These are phyloP conservation scores for Penicillium simplicissimum DNA, from an alignment of 495 filamentous ascomycete species.

Conservation along the genomic window DNA sequence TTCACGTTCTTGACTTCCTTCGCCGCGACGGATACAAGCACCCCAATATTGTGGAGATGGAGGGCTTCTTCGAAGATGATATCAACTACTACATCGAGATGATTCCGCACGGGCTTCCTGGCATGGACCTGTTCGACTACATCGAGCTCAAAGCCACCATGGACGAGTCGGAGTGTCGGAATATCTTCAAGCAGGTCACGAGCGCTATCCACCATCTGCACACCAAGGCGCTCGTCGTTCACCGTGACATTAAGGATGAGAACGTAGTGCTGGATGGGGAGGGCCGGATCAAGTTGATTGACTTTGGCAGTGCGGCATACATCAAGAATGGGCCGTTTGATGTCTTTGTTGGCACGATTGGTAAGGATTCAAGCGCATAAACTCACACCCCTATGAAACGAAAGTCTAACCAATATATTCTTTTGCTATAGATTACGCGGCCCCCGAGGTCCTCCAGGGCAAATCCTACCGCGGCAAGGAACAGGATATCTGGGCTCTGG, in stretches of 20 bases:
- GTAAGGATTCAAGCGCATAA: slow-evolving; percentile 52
- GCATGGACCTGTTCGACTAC: slow-evolving; percentile 99
- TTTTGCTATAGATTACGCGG: slow-evolving; percentile 77
- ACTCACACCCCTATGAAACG: neutral
- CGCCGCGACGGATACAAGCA: slow-evolving; percentile 83
- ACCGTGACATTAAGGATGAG: slow-evolving; percentile 98
- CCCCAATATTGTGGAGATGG: slow-evolving; percentile 98
- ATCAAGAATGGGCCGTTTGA: slow-evolving; percentile 98
- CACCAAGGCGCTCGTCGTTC: slow-evolving; percentile 87
- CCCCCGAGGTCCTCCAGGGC: slow-evolving; percentile 93
- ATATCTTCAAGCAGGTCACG: slow-evolving; percentile 92
- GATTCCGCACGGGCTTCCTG: slow-evolving; percentile 91
- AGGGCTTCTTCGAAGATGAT: slow-evolving; percentile 97
- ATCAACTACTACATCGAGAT: slow-evolving; percentile 99
- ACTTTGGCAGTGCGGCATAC: slow-evolving; percentile 97
- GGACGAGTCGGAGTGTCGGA: slow-evolving; percentile 90
- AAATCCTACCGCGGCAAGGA: slow-evolving; percentile 92
- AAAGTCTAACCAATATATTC: neutral
- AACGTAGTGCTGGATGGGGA: slow-evolving; percentile 96
- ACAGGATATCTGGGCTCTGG: slow-evolving; percentile 98
- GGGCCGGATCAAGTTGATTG: slow-evolving; percentile 93
- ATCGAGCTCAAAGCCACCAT: slow-evolving; percentile 96
- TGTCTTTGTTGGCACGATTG: slow-evolving; percentile 98
- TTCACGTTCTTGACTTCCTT: slow-evolving; percentile 95
- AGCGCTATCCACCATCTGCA: slow-evolving; percentile 89